A percentile compares a stretch with the other conserved stretches of the same genome.
These are phyloP conservation scores for Cercospora zeina DNA, from an alignment of 2,329 filamentous ascomycete genomes.

Conservation along the genomic window DNA sequence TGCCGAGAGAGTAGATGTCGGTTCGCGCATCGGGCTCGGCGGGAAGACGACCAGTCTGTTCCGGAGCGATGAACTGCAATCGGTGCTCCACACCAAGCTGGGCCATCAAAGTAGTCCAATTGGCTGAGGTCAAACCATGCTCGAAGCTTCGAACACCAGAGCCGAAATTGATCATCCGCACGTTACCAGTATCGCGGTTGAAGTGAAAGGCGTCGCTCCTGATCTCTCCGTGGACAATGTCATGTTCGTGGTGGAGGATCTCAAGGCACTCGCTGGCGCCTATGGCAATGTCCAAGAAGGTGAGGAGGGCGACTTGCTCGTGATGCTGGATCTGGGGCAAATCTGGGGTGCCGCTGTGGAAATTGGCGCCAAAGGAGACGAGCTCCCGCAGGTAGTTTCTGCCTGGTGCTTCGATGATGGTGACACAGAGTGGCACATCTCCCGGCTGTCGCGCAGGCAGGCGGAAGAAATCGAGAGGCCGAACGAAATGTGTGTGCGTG, in stretches of 20 bases:
- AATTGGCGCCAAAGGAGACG: slow-evolving; percentile 71
- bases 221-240: slow-evolving; percentile 86
- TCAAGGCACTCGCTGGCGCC: slow-evolving; percentile 84
- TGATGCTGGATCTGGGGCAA: slow-evolving; percentile 27
- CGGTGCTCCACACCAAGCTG: slow-evolving; percentile 87
- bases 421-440: slow-evolving; percentile 69
- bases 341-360: slow-evolving; percentile 40
- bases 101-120: slow-evolving; percentile 80
- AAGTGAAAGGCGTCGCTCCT: slow-evolving; percentile 90
- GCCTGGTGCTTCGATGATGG: slow-evolving; percentile 78
- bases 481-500: slow-evolving; percentile 72
- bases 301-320: slow-evolving; percentile 56
- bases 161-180: slow-evolving; percentile 82
- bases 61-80: slow-evolving; percentile 86
- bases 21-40: slow-evolving; percentile 89
- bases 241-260: slow-evolving; percentile 83
- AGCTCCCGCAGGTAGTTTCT: slow-evolving; percentile 69
- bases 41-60: slow-evolving; percentile 90
- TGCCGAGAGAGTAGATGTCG: slow-evolving; percentile 88
- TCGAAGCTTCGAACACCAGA: slow-evolving; percentile 86
- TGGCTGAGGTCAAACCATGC: slow-evolving; percentile 78
- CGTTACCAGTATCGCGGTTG: slow-evolving; percentile 66
- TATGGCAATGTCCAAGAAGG: slow-evolving; percentile 88
- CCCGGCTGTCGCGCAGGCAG: slow-evolving; percentile 69
- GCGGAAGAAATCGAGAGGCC: slow-evolving; percentile 75